phyloP scores from a whole-genome alignment of 306 rosid genomes.

The Sicyos baderoa region DNA sequence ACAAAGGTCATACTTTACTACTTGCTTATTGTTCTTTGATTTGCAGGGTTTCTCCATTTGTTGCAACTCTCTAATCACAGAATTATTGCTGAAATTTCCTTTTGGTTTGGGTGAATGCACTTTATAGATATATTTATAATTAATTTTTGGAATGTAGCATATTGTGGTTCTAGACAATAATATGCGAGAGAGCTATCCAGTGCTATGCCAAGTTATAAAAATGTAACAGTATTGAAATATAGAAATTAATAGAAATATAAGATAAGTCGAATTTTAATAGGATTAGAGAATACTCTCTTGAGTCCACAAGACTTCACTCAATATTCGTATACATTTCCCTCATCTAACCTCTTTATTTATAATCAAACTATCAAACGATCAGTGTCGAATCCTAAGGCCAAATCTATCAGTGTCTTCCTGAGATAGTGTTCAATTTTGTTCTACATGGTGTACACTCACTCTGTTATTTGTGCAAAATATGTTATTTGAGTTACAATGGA shows the following conservation, averaged over 20 bases:
- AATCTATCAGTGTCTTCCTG: neutral
- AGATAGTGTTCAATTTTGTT: neutral
- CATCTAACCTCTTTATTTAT: too few species aligned
- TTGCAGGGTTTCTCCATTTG: neutral
- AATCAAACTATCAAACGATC: too few species aligned
- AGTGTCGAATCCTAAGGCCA: too few species aligned
- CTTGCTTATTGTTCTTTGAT: constrained; percentile 12
- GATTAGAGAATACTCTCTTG: too few species aligned
- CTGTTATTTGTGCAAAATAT: neutral
- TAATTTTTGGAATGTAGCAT: neutral
- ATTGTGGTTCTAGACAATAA: neutral
- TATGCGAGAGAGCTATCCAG: neutral
- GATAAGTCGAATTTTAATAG: too few species aligned
- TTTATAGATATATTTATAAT: neutral
- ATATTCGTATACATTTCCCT: too few species aligned
- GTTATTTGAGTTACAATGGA: neutral
- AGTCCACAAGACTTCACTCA: too few species aligned
- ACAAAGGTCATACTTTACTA: constrained; percentile 52
- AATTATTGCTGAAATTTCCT: neutral
- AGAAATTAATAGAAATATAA: too few species aligned
- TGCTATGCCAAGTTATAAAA: neutral
- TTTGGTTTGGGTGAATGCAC: neutral
- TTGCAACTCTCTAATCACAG: neutral
- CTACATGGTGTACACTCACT: neutral
- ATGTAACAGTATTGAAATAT: neutral